A percentile compares a stretch with the other conserved stretches of the same genome.
Conservation (phyloP, 495 filamentous ascomycete species). For the Neurospora pannonica region DNA sequence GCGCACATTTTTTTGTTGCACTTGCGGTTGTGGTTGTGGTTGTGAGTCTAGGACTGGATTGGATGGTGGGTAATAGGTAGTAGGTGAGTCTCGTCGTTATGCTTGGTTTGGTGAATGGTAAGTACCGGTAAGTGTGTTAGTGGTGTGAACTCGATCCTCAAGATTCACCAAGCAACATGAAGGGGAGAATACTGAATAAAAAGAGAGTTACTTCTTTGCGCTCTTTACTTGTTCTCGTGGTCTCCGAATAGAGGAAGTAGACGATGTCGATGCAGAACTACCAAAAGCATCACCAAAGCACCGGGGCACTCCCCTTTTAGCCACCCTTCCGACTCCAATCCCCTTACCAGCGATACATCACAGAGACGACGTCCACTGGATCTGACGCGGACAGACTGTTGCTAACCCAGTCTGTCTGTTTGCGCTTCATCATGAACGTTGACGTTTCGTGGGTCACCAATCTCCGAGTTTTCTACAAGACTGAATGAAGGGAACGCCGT, state of each 20-base stretch:
- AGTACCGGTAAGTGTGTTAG: no score
- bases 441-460: background rate
- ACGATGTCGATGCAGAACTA: background rate
- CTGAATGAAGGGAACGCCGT: background rate
- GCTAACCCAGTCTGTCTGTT: background rate
- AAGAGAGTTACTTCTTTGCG: no score
- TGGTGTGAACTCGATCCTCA: no score
- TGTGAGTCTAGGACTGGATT: no score
- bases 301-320: background rate
- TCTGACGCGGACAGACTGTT: background rate
- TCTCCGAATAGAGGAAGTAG: background rate
- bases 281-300: background rate
- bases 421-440: background rate
- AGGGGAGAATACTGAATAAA: no score
- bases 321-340: background rate
- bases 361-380: background rate
- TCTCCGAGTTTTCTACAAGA: background rate
- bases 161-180: no score
- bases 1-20: background rate
- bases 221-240: background rate
- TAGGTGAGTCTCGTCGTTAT: no score
- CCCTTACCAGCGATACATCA: background rate
- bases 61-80: no score
- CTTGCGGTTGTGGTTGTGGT: no score
- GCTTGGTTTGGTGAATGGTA: no score